Evolutionary conservation across 108 stramenopile genomes (phyloP), one percentile per base, ranked within the genome.

Genomic region (Mayamaea pseudoterrestris): DNA sequence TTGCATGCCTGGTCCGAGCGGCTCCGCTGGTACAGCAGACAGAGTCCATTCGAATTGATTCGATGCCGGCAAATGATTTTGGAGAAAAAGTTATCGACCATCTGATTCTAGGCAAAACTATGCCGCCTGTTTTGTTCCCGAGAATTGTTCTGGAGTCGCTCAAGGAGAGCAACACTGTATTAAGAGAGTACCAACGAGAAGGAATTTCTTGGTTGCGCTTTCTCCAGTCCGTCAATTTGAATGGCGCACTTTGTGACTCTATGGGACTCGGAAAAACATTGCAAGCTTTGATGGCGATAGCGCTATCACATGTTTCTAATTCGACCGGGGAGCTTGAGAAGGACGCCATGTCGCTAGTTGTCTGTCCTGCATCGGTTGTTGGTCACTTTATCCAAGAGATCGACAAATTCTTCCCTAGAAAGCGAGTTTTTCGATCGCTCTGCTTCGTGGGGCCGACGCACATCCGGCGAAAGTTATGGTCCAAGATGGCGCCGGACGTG

Each of bases 181-280:
- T 93, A 5, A 62, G 92, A 40, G 49, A 57, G n/a, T 90, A 93
- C 54, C 92, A 93, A 62, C 41, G 66, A 35, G 86, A 93, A 44
- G 92, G 92, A 5, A 59, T 93, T 40, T 57, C 83, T 16, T 93
- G 92, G 92, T 37, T 93, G 22, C 53, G 61, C 1, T 90, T 90
- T 65, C 73, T 93, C n/a, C 64, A 71, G n/a, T 58, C 59, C 22
- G 71, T 84, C 16, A 61, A 69, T 20, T 58, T 90, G 2, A 80
- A 75, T 47, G 93, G 89, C 0, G 83, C 83, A 1, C 66, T 94
- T 5, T 80, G 80, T 35, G 93, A 94, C 47, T 78, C 82, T 22
- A 94, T 94, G 93, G 86, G 92, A 35, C 62, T 71, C 11, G 83
- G 69, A 12, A 86, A 94, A 56, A 94, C 88, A 6, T 41, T 91